Conservation (phyloP, 305 asterid species). For the Solanum hybrid region DNA sequence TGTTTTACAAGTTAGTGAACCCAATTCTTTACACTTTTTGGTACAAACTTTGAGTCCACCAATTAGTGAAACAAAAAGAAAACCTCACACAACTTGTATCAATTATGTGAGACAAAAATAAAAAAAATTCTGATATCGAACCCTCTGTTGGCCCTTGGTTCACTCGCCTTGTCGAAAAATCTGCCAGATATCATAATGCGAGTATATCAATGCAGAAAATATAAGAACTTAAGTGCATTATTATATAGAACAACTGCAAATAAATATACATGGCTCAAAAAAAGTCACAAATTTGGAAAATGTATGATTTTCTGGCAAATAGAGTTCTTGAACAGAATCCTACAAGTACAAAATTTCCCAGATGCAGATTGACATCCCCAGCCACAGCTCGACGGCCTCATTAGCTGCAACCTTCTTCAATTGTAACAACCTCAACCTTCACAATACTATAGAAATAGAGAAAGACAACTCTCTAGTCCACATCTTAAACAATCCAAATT, state of each 20-base stretch:
- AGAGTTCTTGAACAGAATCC: neutral
- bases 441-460: neutral
- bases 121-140: neutral
- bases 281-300: neutral
- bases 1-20: neutral
- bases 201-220: neutral
- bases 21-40: neutral
- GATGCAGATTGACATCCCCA: neutral
- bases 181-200: neutral
- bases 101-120: neutral
- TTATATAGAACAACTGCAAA: neutral
- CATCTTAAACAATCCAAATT: neutral
- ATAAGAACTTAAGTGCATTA: neutral
- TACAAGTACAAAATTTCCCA: neutral
- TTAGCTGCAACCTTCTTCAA: neutral
- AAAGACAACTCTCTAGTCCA: neutral
- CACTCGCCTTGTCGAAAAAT: neutral
- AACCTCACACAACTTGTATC: neutral
- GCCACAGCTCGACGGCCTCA: neutral
- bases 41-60: neutral
- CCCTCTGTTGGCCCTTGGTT: neutral
- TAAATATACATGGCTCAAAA: neutral
- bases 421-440: neutral
- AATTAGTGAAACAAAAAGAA: neutral
- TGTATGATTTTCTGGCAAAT: neutral